Evolutionary conservation across 1,284 basidiomycete genomes (phyloP).

Genomic region (Caloboletus firmus): DNA sequence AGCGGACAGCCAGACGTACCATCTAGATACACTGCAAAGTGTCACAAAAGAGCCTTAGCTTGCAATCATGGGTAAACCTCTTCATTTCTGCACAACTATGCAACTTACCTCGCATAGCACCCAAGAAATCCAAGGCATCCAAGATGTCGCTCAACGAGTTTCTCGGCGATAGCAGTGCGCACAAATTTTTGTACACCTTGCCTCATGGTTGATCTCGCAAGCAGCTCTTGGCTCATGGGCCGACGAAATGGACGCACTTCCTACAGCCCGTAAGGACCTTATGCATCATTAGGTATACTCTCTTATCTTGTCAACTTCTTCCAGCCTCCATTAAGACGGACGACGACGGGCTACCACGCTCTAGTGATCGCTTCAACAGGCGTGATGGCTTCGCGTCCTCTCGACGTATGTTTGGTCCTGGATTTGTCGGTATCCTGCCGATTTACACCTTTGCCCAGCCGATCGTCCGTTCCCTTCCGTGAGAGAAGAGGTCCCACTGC

Average conservation of each 20-base stretch:
- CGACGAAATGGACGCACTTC: constrained; percentile 92
- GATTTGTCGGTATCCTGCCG: constrained; percentile 4
- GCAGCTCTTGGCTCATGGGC: constrained; percentile 89
- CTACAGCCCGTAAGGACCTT: constrained; percentile 77
- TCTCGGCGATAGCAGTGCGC: constrained; percentile 77
- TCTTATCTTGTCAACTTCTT: constrained; percentile 20
- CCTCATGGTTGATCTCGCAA: constrained; percentile 22
- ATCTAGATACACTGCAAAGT: constrained; percentile 11
- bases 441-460: constrained; percentile 40
- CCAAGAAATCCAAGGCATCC: constrained; percentile 76
- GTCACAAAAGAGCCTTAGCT: constrained; percentile 13
- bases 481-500: constrained; percentile 91
- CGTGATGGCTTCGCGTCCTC: constrained; percentile 64
- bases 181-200: constrained; percentile 20
- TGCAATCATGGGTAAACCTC: constrained; percentile 29
- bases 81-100: neutral
- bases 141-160: constrained; percentile 92
- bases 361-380: constrained; percentile 54
- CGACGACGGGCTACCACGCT: constrained; percentile 48
- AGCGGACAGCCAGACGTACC: constrained; percentile 5
- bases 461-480: constrained; percentile 59
- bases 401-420: constrained; percentile 48
- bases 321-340: constrained; percentile 63
- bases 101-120: constrained; percentile 48
- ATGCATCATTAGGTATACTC: constrained; percentile 9